A percentile compares a stretch with the other conserved stretches of the same genome.
These are phyloP conservation scores for Boletus fagicola DNA, from an alignment of 768 basidiomycete species.

Conservation along the genomic window DNA sequence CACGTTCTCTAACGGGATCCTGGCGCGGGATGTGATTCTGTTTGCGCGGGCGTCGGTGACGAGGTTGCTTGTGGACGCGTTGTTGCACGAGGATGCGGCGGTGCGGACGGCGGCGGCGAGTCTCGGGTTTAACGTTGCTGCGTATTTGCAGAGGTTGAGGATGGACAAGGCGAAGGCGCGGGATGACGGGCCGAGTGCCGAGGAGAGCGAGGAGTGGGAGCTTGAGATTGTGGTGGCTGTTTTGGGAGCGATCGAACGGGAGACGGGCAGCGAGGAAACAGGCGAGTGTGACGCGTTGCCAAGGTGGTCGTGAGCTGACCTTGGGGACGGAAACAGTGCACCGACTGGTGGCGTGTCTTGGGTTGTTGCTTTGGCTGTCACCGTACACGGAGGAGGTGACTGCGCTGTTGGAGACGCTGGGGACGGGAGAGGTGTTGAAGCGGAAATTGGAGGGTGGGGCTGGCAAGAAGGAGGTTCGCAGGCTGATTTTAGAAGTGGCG, in stretches of 20 bases:
- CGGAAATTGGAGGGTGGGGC: slow-evolving; percentile 56
- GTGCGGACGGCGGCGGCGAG: slow-evolving; percentile 83
- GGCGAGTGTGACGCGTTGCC: slow-evolving; percentile 45
- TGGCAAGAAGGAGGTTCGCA: slow-evolving; percentile 63
- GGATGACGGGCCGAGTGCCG: slow-evolving; percentile 37
- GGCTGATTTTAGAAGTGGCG: slow-evolving; percentile 64
- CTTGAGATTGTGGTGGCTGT: slow-evolving; percentile 80
- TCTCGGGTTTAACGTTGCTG: slow-evolving; percentile 73
- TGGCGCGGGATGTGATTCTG: slow-evolving; percentile 42
- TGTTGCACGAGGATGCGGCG: slow-evolving; percentile 64
- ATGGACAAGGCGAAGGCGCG: slow-evolving; percentile 41
- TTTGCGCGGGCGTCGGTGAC: slow-evolving; percentile 41
- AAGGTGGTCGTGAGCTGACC: neutral
- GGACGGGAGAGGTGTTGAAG: slow-evolving; percentile 53
- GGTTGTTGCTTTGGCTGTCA: slow-evolving; percentile 70
- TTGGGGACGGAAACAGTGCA: slow-evolving; percentile 53
- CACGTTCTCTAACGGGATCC: slow-evolving; percentile 47
- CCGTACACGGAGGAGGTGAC: slow-evolving; percentile 60
- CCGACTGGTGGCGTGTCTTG: slow-evolving; percentile 76
- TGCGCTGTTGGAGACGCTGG: slow-evolving; percentile 69
- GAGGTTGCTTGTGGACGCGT: slow-evolving; percentile 56
- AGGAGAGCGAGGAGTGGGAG: slow-evolving; percentile 79
- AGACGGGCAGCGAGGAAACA: slow-evolving; percentile 74
- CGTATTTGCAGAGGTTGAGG: slow-evolving; percentile 60
- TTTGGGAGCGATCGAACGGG: slow-evolving; percentile 73